Conservation (phyloP, 176 grass and related monocot genomes). For the Oryza coarctata region DNA sequence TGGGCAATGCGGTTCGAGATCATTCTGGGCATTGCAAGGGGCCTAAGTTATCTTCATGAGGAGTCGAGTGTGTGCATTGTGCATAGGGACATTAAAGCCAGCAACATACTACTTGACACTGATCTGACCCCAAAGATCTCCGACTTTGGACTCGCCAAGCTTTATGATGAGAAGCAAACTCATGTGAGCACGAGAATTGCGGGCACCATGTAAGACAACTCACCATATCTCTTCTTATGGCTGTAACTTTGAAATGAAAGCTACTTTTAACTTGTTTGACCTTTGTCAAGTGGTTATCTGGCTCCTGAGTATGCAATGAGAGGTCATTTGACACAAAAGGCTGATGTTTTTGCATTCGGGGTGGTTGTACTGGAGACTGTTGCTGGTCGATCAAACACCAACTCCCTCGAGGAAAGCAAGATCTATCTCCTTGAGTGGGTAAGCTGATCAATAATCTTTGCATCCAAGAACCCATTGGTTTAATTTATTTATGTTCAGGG, state of each 20-base stretch:
- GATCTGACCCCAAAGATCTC: constrained; percentile 66
- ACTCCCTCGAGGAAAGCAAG: constrained; percentile 32
- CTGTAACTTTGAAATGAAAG: background rate
- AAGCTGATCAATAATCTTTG: background rate
- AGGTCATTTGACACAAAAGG: constrained; percentile 64
- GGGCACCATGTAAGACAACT: constrained; percentile 58
- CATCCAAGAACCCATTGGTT: background rate
- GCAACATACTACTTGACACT: constrained; percentile 56
- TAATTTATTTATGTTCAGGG: background rate
- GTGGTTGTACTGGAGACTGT: constrained; percentile 50
- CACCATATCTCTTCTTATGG: no score
- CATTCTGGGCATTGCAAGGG: constrained; percentile 53
- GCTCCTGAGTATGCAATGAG: constrained; percentile 79
- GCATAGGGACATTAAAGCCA: constrained; percentile 75
- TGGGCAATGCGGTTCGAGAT: constrained; percentile 60
- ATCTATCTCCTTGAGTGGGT: constrained; percentile 63
- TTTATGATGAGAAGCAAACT: constrained; percentile 54
- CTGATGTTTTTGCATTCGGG: constrained; percentile 62
- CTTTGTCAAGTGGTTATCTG: constrained; percentile 29
- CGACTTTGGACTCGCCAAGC: constrained; percentile 65
- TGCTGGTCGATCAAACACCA: constrained; percentile 43
- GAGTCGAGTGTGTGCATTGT: constrained; percentile 63
- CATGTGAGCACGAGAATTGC: constrained; percentile 57
- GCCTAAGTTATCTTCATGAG: constrained; percentile 64
- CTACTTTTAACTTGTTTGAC: background rate